Evolutionary conservation across 2,329 filamentous ascomycete species (phyloP).

Genomic region (Fusarium nisikadoi): DNA sequence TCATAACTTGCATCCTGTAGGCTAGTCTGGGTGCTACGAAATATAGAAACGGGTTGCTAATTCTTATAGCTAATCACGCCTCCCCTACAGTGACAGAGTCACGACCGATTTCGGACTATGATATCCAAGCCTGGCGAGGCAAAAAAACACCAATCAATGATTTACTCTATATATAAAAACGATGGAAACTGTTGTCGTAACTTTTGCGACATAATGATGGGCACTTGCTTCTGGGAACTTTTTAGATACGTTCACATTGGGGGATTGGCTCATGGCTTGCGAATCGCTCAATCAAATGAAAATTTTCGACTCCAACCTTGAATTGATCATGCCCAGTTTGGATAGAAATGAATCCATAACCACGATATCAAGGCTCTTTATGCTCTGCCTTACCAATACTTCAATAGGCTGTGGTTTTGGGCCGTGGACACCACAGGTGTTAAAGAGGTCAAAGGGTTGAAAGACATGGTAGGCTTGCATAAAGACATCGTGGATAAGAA

Average conservation of each 20-base stretch:
- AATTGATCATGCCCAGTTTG: conserved; percentile 11
- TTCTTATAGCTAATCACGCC: conserved; percentile 40
- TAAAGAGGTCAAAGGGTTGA: neutral
- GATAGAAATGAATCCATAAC: neutral
- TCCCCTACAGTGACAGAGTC: conserved; percentile 21
- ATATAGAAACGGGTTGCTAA: conserved; percentile 29
- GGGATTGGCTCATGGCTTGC: conserved; percentile 29
- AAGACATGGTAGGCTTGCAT: neutral
- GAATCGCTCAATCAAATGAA: conserved; percentile 35
- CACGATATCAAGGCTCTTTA: neutral
- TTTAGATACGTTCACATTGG: conserved; percentile 36
- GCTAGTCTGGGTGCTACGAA: conserved; percentile 12
- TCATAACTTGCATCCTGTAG: conserved; percentile 26
- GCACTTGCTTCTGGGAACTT: conserved; percentile 32
- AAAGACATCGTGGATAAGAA: neutral
- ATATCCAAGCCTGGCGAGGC: conserved; percentile 26
- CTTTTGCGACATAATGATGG: conserved; percentile 38
- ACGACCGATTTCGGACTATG: conserved; percentile 39
- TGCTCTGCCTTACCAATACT: neutral
- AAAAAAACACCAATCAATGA: conserved; percentile 33
- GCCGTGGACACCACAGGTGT: conserved; percentile 25
- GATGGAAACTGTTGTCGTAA: conserved; percentile 28
- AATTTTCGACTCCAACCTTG: conserved; percentile 27
- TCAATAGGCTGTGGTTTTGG: neutral
- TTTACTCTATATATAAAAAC: conserved; percentile 27